Percentiles rank a stretch among this genome's conserved stretches.
These are phyloP conservation scores for Tricharina praecox DNA, from an alignment of 495 filamentous ascomycete genomes.

Conservation along the genomic window DNA sequence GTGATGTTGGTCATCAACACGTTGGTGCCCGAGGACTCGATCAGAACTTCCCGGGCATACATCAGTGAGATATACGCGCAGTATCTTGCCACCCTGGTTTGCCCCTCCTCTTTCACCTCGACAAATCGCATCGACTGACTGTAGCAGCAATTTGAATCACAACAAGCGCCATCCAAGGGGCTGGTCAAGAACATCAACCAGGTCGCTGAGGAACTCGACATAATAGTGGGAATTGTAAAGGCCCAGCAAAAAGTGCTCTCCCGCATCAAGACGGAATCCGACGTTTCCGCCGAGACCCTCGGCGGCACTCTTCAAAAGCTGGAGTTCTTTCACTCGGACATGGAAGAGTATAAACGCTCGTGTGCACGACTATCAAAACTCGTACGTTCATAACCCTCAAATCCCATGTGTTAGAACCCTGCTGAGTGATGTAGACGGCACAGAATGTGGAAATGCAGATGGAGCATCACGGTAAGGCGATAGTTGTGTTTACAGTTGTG, in stretches of 20 bases:
- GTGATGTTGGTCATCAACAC: constrained; percentile 1
- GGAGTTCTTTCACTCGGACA: constrained; percentile 7
- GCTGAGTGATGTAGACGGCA: constrained; percentile 1
- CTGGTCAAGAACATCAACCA: constrained; percentile 10
- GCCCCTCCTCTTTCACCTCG: not conserved
- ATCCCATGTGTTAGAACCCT: not conserved
- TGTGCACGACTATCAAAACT: constrained; percentile 5
- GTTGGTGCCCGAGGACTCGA: constrained; percentile 10
- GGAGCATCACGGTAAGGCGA: constrained; percentile 16
- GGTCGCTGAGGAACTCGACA: constrained; percentile 7
- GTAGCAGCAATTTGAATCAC: constrained; percentile 9
- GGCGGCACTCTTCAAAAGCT: constrained; percentile 5
- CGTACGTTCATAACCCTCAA: not conserved
- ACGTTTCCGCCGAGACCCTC: constrained; percentile 5
- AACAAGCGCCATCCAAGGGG: constrained; percentile 8
- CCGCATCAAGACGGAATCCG: not conserved
- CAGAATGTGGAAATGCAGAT: constrained; percentile 4
- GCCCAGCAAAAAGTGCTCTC: constrained; percentile 8
- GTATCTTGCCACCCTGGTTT: constrained; percentile 10
- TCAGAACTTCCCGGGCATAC: not conserved
- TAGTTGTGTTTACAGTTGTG: constrained; percentile 27
- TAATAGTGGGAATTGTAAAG: constrained; percentile 7
- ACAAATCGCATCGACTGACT: not conserved
- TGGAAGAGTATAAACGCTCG: constrained; percentile 8
- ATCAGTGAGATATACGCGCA: constrained; percentile 13